phyloP scores from a whole-genome alignment of 139 green algal species.

The Asterochloris erici region DNA sequence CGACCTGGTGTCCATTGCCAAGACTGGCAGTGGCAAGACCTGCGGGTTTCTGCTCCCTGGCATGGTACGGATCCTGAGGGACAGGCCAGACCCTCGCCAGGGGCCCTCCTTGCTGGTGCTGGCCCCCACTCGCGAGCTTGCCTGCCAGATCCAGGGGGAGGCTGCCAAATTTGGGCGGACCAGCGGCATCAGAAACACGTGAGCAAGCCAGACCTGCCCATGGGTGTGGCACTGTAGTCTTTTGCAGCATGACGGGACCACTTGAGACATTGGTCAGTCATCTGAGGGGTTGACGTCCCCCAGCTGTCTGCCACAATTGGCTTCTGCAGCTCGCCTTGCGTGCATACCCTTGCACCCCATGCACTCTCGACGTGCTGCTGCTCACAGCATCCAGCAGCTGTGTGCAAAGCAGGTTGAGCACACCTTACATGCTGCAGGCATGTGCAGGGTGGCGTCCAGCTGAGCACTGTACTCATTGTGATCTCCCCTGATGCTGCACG shows the following conservation, averaged over 20 bases:
- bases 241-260: no score
- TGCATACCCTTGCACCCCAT: no score
- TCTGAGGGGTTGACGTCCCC: no score
- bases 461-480: background rate
- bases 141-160: slow-evolving; percentile 91
- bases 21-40: slow-evolving; percentile 91
- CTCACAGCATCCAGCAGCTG: no score
- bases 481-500: background rate
- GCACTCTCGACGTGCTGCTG: no score
- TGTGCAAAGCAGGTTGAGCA: no score
- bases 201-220: background rate
- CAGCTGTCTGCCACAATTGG: no score
- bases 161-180: slow-evolving; percentile 88
- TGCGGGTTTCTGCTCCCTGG: slow-evolving; percentile 85
- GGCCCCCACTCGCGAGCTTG: slow-evolving; percentile 92
- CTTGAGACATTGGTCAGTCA: no score
- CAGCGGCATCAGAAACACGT: slow-evolving; percentile 74
- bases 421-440: no score
- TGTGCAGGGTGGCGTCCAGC: no score
- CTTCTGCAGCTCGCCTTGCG: no score
- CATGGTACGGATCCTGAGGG: slow-evolving; percentile 88
- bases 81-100: slow-evolving; percentile 52
- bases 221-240: no score
- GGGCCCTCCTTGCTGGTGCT: slow-evolving; percentile 82
- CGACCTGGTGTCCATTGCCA: slow-evolving; percentile 82